phyloP scores from a whole-genome alignment of 306 rosid species.

The Ormosia emarginata region DNA sequence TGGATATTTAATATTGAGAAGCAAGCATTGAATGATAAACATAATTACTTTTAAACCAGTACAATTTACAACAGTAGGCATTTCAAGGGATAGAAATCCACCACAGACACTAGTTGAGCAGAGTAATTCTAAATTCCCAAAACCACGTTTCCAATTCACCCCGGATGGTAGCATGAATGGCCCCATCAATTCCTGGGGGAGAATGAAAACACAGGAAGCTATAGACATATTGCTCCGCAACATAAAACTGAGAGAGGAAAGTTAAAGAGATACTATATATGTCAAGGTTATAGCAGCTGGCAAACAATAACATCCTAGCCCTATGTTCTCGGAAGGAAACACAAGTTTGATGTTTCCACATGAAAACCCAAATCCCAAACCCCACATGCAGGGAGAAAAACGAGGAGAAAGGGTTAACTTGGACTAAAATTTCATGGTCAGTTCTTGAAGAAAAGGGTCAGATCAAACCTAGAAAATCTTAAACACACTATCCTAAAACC shows the following conservation, averaged over 20 bases:
- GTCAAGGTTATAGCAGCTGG: not conserved
- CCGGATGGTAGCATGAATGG: not conserved
- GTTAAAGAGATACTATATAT: too few species aligned
- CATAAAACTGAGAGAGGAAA: too few species aligned
- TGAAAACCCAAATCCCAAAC: not conserved
- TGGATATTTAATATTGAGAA: too few species aligned
- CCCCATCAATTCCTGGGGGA: conserved; percentile 37
- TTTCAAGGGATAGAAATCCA: not conserved
- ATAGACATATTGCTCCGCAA: not conserved
- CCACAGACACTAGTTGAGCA: not conserved
- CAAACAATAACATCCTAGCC: not conserved
- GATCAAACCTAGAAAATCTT: not conserved
- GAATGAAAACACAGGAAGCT: conserved; percentile 39
- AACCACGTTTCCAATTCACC: conserved; percentile 51
- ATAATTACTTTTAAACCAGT: not conserved
- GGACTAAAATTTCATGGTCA: not conserved
- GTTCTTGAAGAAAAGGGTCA: not conserved
- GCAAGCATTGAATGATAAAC: not conserved
- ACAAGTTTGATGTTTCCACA: not conserved
- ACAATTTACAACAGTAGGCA: not conserved
- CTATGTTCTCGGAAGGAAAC: not conserved
- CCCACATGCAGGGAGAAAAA: not conserved
- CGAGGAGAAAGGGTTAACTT: not conserved
- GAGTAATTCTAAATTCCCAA: not conserved
- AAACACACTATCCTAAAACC: too few species aligned